Evolutionary conservation across 2,329 filamentous ascomycete genomes (phyloP), one percentile per base, ranked within the genome.

Genomic region (Arthrinium phaeospermum): DNA sequence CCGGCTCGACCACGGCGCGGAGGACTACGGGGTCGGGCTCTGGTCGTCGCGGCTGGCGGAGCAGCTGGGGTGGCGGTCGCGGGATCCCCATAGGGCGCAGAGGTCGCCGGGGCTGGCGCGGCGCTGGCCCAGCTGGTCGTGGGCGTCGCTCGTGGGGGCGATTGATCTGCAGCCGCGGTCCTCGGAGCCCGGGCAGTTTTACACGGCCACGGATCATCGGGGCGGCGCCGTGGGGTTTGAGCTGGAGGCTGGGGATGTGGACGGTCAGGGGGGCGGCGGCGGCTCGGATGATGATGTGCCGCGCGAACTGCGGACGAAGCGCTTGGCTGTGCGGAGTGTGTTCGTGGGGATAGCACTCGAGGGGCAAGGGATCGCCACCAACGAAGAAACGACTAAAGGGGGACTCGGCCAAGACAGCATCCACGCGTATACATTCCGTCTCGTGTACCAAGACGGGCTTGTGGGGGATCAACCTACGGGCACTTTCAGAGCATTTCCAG

Each of bases 11-110:
- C 67, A 75, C 30, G 22, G 16, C 1, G 34, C n/a, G 49, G 69
- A 53, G 24, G 68, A 73, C 44, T 75, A 72, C 53, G 74, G 46
- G 4, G 67, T 61, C 0, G 77, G 77, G 0, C 46, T 78, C 14
- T 78, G 77, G 77, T 71, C 71, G 1, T 64, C 46, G 0, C 51
- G 70, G 6, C 61, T 78, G 2, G 67, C 73, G 4, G 71, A 75
- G 22, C 76, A 78, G 57, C 74, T 78, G 3, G 71, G 70, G 2
- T 78, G 77, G 77, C 67, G 71, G 2, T 72, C 74, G 10, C 10
- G 34, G 13, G 30, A 69, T 14, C 68, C 67, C 6, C 8, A n/a
- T 41, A 19, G 22, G 49, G 61, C 61, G 3, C 37, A 4, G 12
- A n/a, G 64, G 12, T 41, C 69, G 1, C 41, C 37, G 0, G 27